Base-by-base conservation (phyloP, 129 eudicot species). In the Glebionis coronaria region DNA sequence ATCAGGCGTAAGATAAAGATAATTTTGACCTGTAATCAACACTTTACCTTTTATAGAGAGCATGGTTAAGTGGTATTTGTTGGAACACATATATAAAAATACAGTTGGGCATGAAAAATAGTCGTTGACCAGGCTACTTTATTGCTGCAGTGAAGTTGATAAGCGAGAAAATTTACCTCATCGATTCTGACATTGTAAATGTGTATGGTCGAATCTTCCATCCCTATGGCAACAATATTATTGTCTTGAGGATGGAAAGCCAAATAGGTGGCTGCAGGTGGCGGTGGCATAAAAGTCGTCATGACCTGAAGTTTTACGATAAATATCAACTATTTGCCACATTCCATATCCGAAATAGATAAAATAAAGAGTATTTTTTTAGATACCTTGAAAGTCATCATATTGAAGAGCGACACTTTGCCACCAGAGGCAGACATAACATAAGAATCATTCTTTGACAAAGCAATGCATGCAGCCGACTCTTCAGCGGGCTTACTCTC, bases 371-470 rank as follows among this genome's bases (percentile, higher is more conserved):
- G 1, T 53, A 12, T 19, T 5, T n/a, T 56, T 50, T 46, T 19
- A 47, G 9, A 44, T 27, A 83, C 97, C 97, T 90, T 90, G 69
- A 86, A 86, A 61, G 97, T 86, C 97, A 90, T 83, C 94, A 90
- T 90, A 83, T 90, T 90, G 82, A 90, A 90, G 64, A 90, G 59
- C 35, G 97, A 90, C 67, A 90, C 83, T 67, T 90, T 90, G 76
- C 97, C 97, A 28, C 97, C 97, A 8, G 97, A 85, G 13, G 94
- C 97, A 65, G 97, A 90, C 90, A 90, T 83, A 62, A 90, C 90
- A 73, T 90, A 90, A 57, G 97, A 90, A 82, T 90, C 97, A 70
- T 90, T 90, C 57, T 90, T 90, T 8, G 97, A 90, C 57, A 90
- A 70, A 4, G 97, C 97, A 72, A 90, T 79, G 72, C 97, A 90